Evolutionary conservation across 768 basidiomycete genomes (phyloP), one percentile per base, ranked within the genome.

Genomic region (Clitopilus passeckerianus): DNA sequence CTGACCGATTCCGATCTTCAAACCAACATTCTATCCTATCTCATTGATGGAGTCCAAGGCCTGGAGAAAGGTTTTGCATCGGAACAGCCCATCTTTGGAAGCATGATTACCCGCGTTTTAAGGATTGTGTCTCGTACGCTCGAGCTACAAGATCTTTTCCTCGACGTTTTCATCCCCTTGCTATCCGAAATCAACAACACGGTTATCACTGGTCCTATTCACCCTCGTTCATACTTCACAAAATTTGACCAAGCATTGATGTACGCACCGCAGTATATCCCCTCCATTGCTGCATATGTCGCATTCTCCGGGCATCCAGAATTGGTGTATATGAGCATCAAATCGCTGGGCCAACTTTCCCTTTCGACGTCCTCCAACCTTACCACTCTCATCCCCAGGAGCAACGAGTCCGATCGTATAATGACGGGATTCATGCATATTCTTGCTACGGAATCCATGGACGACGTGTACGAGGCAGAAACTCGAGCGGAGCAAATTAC

Each of bases 101-200:
- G 80, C 53, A 90, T 91, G 3, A 89, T 97, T 62, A 75, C 87
- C 18, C 89, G 94, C 14, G 84, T 91, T 6, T 77, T 98, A 34
- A 80, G 95, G 57, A 92, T 96, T 62, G 79, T 93, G 15, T 83
- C 86, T 61, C 87, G 93, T 0, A 81, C 90, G 0, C 76, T 98
- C 59, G 91, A 94, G 62, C 81, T 93, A 24, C 95, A 98, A 67
- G 87, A 90, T 54, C 82, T 93, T 58, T 97, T 95, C 77, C 78
- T 95, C 43, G 94, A 98, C 57, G 86, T 95, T 22, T 82, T 96
- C 54, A 75, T 96, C 2, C 93, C 93, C 1, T 74, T 89, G 20
- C 80, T 95, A 7, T 75, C 83, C 18, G 88, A 93, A 57, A 77
- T 86, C 59, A 84, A 84, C 61, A 82, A 80, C 60, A 70, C 81